Evolutionary conservation across 495 filamentous ascomycete genomes (phyloP), one percentile per base, ranked within the genome.

Genomic region (Lepidopterella palustris): DNA sequence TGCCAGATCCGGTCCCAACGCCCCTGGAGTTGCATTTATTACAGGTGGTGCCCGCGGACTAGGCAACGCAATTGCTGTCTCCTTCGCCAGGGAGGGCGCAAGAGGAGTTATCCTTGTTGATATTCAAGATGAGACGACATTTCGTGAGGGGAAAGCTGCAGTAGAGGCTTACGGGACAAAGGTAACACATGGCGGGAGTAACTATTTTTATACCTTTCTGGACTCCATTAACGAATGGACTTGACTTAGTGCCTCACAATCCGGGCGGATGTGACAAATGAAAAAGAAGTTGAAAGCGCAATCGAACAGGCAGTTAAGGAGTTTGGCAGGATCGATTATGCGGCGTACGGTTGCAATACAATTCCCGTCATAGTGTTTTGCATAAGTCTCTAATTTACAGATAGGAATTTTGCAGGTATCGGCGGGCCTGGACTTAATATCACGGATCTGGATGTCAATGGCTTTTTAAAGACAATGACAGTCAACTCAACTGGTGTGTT

Each of bases 401-500:
- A 40, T 21, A 63, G 47, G 42, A 62, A 65, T 45, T 62, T 67
- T 31, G 58, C 57, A 55, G 71, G 60, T 59, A 35, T 70, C 54
- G 62, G 57, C 27, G 69, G 57, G 8, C 54, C 18, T 1, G 58
- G 56, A 4, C 32, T 53, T 23, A 61, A 59, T 18, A 60, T 69
- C 3, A 49, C 64, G 2, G 65, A 74, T n/a, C 67, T 63, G 3
- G 60, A 62, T 28, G 45, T 67, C 28, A 59, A 64, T 8, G 63
- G 69, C 26, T 73, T 63, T 52, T 58, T 69, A 23, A 69, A 66
- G 25, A 65, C 66, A 3, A 57, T 72, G 35, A 70, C 57, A 8
- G 67, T 74, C 45, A 74, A 76, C 53, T 60, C 62, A 0, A 69
- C 62, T 18, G 65, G 71, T n/a, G 53, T 72, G 0, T 69, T 72